Evolutionary conservation across 2,329 filamentous ascomycete species (phyloP).

Genomic region (Clonostachys chloroleuca): DNA sequence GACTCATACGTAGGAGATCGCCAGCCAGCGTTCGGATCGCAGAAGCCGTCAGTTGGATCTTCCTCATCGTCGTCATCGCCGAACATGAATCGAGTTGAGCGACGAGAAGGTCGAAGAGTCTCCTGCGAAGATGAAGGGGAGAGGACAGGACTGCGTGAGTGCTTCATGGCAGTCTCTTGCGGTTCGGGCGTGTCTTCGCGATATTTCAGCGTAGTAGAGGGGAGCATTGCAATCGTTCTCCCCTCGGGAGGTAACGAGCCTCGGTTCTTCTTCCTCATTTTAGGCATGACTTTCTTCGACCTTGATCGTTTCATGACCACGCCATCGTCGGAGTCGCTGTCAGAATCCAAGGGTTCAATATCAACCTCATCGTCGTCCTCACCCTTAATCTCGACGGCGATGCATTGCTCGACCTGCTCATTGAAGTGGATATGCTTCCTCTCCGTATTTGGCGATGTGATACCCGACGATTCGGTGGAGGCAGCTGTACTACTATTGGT

Average conservation of each 20-base stretch:
- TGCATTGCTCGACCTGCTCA: slow-evolving; percentile 92
- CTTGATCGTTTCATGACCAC: slow-evolving; percentile 75
- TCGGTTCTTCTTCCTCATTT: slow-evolving; percentile 34
- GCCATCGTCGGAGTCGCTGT: slow-evolving; percentile 71
- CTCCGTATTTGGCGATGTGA: slow-evolving; percentile 57
- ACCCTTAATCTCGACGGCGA: slow-evolving; percentile 84
- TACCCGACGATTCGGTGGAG: slow-evolving; percentile 68
- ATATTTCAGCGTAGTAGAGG: slow-evolving; percentile 84
- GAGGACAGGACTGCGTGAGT: slow-evolving; percentile 44
- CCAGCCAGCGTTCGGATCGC: slow-evolving; percentile 22
- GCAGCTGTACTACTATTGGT: slow-evolving; percentile 59
- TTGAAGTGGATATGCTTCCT: slow-evolving; percentile 94
- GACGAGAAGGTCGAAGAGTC: slow-evolving; percentile 68
- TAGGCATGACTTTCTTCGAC: slow-evolving; percentile 50
- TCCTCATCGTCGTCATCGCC: slow-evolving; percentile 58
- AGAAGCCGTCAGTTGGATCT: slow-evolving; percentile 31
- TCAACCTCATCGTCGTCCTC: slow-evolving; percentile 69
- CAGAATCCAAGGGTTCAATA: slow-evolving; percentile 44
- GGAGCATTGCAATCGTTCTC: slow-evolving; percentile 84
- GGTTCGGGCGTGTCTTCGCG: slow-evolving; percentile 71
- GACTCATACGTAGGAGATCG: slow-evolving; percentile 16
- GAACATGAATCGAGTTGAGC: slow-evolving; percentile 59
- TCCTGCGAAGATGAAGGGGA: slow-evolving; percentile 80
- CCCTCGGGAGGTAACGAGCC: slow-evolving; percentile 53
- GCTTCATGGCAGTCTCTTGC: slow-evolving; percentile 57